Evolutionary conservation across 2,329 filamentous ascomycete species (phyloP), one percentile per base, ranked within the genome.

Genomic region (Cryphonectria radicalis): DNA sequence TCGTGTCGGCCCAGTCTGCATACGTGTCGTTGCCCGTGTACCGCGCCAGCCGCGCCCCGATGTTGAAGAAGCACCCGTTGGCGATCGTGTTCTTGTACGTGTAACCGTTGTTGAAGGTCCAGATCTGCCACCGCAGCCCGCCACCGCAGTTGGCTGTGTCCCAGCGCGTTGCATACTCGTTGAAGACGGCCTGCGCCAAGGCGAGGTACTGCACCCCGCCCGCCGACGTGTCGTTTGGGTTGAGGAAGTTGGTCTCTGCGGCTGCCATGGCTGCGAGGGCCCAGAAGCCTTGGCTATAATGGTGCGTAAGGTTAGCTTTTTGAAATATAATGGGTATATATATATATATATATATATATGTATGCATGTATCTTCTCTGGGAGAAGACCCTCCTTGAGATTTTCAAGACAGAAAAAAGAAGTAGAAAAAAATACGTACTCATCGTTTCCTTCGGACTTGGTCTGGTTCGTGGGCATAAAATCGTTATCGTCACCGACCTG

Each of bases 111-210:
- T 97, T 96, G 84, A 93, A 94, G 0, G 88, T 85, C 79, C 92
- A 95, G 66, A 97, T 93, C 81, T 97, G 94, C 93, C 93, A 95
- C 73, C 92, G 88, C 65, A 96, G 80, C 4, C 93, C 94, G 59
- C 93, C 93, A 32, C 84, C 85, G 76, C 93, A 97, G 67, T 88
- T 82, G 0, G 84, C 80, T 0, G 78, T 0, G 79, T 83, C 73
- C 96, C 92, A 93, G 93, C 96, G 50, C 92, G 88, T 32, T 84
- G 89, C 90, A 77, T 95, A 93, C 3, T 90, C 91, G 79, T 97
- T 93, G 84, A 96, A 97, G 43, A 94, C 92, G 67, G 91, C 92
- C 79, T 94, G 90, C 2, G 91, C 92, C 17, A 96, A 86, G 4
- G 90, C 89, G 17, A 93, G 84, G 89, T 91, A 93, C 75, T 88